Evolutionary conservation across 305 asterid species (phyloP), one percentile per base, ranked within the genome.

Genomic region (Fraxinus nigra): DNA sequence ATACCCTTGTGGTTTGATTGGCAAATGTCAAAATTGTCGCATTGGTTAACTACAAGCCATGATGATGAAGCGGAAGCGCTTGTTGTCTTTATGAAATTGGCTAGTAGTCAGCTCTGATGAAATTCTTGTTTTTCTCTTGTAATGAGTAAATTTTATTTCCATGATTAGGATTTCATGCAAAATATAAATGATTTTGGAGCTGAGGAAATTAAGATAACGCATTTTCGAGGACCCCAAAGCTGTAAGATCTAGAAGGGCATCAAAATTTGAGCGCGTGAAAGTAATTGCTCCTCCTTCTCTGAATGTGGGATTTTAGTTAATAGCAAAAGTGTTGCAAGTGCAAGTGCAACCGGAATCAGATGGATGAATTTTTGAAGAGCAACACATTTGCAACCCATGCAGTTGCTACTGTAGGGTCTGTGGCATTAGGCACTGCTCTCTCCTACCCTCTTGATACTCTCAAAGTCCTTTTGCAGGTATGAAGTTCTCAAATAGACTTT

Each of bases 361-460:
- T 94, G 99, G 97, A 90, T 0, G 97, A 90, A 65, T 81, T 93
- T 91, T 83, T 87, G 87, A 87, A 87, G 87, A 82, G 89, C 79
- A 86, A 78, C 38, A 74, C 85, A 34, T 79, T 91, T 79, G 95
- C 95, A 40, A 87, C 84, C 34, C 98, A 96, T 75, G 93, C 89
- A 33, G 86, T 88, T 30, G 97, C 93, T 22, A 97, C 94, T 4
- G 88, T 92, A 33, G 93, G 90, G 22, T 89, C 99, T 26, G 97
- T 87, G 63, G 84, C 89, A 34, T 77, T 94, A 32, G 93, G 89
- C 81, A 88, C 95, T 30, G 89, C 87, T 84, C 81, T 89, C 35
- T 91, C 93, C 3, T 93, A 88, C 82, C 99, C 99, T 20, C 92
- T 94, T 59, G 98, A 95, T 86, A 93, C 97, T 83, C 89, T 95